phyloP scores from a whole-genome alignment of 169 alveolate species.

The Amoebophrya sp. region DNA sequence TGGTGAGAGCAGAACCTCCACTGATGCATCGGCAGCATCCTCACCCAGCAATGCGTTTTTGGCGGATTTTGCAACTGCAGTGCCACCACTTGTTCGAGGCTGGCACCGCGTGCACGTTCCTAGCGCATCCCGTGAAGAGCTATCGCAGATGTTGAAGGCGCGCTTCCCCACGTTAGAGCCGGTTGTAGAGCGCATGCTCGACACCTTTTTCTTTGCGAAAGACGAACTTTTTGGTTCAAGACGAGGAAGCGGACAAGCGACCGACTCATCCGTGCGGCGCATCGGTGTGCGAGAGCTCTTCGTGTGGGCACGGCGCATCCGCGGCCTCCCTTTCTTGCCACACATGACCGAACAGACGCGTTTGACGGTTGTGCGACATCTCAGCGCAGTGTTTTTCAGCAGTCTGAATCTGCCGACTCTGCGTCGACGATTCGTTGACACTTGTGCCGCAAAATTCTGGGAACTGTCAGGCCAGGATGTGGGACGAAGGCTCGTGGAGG shows the following conservation, averaged over 20 bases:
- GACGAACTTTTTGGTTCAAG: background rate
- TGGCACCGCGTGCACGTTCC: constrained; percentile 6
- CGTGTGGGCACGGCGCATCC: background rate
- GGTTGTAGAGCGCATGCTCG: background rate
- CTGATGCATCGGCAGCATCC: background rate
- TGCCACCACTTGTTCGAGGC: background rate
- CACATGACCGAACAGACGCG: background rate
- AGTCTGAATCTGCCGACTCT: background rate
- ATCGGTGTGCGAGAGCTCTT: background rate
- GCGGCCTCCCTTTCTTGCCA: background rate
- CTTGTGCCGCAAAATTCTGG: background rate
- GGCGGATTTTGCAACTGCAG: background rate
- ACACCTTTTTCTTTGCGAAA: background rate
- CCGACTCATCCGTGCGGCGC: background rate
- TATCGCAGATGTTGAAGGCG: background rate
- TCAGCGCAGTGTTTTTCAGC: background rate
- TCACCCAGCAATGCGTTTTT: background rate
- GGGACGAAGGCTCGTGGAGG: background rate
- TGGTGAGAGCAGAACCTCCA: background rate
- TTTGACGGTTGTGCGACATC: background rate
- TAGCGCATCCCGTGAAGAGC: background rate
- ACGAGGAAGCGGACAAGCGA: background rate
- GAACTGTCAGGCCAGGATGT: background rate
- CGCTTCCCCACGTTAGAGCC: background rate
- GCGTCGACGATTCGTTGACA: background rate